Evolutionary conservation across 805 yeast species (phyloP).

Genomic region (Candida railenensis): DNA sequence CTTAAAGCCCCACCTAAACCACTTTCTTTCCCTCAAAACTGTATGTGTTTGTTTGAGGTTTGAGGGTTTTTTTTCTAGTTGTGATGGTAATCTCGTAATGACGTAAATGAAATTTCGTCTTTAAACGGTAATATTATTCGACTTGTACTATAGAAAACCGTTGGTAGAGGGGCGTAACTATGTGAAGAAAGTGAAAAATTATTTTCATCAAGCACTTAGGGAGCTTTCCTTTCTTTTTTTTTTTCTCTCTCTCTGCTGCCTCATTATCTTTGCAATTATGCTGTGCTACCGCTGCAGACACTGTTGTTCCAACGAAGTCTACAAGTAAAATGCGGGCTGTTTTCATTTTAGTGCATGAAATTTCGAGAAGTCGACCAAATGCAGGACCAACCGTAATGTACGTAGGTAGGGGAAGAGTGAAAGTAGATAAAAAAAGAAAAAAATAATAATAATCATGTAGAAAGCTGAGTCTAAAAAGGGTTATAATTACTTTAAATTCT

Average conservation of each 20-base stretch:
- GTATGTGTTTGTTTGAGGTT: background rate
- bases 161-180: background rate
- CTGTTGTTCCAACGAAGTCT: too few relatives aligned
- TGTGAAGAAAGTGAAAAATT: background rate
- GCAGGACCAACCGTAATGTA: too few relatives aligned
- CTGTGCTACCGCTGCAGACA: too few relatives aligned
- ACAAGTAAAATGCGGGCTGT: too few relatives aligned
- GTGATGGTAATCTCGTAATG: background rate
- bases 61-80: background rate
- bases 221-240: too few relatives aligned
- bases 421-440: background rate
- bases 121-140: background rate
- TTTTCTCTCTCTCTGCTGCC: background rate
- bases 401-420: too few relatives aligned
- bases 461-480: background rate
- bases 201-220: too few relatives aligned
- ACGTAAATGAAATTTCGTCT: background rate
- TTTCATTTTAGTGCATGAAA: background rate
- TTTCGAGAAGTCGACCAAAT: conserved; percentile 2
- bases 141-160: background rate
- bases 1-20: too few relatives aligned
- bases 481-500: background rate
- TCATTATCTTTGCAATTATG: background rate
- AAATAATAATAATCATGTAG: background rate
- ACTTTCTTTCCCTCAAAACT: background rate